Base-by-base conservation (phyloP, 176 grass and related monocot species). In the Carex littledalei region DNA sequence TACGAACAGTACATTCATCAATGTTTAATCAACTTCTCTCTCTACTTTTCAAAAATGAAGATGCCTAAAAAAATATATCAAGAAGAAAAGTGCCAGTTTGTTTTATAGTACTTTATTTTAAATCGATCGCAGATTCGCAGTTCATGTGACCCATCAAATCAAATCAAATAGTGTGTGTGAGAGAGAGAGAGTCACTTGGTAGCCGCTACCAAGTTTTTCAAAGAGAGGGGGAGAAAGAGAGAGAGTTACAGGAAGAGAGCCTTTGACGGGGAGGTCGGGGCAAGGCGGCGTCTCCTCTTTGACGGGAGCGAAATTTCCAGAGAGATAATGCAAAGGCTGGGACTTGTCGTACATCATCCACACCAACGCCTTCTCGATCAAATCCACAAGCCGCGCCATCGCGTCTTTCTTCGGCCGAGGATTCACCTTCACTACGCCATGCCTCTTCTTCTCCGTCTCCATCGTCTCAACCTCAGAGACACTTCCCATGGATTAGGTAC, bases 251-350 rank as follows among this genome's bases (percentile, higher is more conserved):
- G 95, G 95, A 49, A 98, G 88, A 81, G 89, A 64, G 2, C 95
- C 95, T 0, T 69, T 89, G 88, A 98, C 91, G 84, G 85, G 76
- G 68, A 98, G 92, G 43, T 88, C 86, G 5, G 74, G 9, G 56
- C 56, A 88, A 41, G 95, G 95, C 64, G 92, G 92, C 62, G 95
- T 98, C 92, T 98, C 95, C 22, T 94, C 67, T 1, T 11, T 50
- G 22, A 94, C 88, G 39, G 95, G 95, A 43, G 86, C 92, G 83
- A 93, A 98, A 84, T 94, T 98, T 68, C 91, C 95, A 78, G 91
- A 89, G 80, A 98, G 95, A 85, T 92, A 98, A 81, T 90, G 88
- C 58, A 98, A 82, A 10, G 91, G 89, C 84, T 86, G 65, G 81
- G 88, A 65, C 22, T 84, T 79, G 74, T 90, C 91, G 83, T 93